phyloP scores from a whole-genome alignment of 2,329 filamentous ascomycete species.

The Macroventuria anomochaeta region DNA sequence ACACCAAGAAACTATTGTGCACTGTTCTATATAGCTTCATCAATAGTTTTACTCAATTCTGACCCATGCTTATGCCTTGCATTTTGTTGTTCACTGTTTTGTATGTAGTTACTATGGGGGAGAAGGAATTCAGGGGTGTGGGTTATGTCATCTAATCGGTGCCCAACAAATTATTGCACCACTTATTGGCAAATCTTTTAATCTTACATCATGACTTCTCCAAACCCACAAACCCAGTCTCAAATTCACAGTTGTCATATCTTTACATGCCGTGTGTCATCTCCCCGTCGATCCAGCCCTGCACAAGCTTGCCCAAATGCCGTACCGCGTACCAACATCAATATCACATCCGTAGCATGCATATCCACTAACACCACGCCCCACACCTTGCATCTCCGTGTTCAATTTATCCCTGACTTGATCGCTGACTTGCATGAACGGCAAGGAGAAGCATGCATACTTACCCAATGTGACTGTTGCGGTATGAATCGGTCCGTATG shows the following conservation, averaged over 20 bases:
- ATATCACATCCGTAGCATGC: background rate
- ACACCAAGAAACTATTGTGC: too few relatives aligned
- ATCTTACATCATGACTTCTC: background rate
- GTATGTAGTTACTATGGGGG: too few relatives aligned
- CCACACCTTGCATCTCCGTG: slow-evolving; percentile 12
- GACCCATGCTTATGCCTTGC: too few relatives aligned
- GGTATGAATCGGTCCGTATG: too few relatives aligned
- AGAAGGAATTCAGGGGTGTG: too few relatives aligned
- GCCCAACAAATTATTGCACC: too few relatives aligned
- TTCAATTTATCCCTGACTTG: background rate
- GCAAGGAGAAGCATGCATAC: background rate
- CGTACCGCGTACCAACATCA: background rate
- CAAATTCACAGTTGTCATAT: background rate
- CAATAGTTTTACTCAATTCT: too few relatives aligned
- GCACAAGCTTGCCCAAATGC: slow-evolving; percentile 5
- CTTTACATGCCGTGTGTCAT: background rate
- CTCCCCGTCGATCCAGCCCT: slow-evolving; percentile 3
- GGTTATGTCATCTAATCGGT: too few relatives aligned
- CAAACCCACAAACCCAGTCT: background rate
- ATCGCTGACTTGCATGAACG: background rate
- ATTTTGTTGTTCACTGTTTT: too few relatives aligned
- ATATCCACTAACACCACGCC: background rate
- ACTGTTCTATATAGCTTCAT: too few relatives aligned
- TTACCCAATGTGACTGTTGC: too few relatives aligned
- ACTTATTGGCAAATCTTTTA: too few relatives aligned